A percentile compares a stretch with the other conserved stretches of the same genome.
These are phyloP conservation scores for Biscogniauxia marginata DNA, from an alignment of 2,329 filamentous ascomycete genomes.

Conservation along the genomic window DNA sequence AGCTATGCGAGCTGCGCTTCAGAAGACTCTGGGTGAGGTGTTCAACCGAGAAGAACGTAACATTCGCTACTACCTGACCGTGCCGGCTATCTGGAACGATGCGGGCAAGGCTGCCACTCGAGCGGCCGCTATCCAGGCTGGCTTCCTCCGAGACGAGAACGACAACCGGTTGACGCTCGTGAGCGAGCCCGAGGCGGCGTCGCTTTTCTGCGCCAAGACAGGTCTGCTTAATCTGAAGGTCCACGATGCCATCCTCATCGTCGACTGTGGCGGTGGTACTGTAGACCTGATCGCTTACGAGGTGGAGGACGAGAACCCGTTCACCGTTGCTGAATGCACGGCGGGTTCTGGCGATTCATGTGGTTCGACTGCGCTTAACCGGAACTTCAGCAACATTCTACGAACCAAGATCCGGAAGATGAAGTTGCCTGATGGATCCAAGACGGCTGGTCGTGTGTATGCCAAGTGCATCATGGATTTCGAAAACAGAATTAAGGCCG, in stretches of 20 bases:
- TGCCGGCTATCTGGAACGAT: constrained; percentile 99
- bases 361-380: constrained; percentile 95
- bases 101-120: constrained; percentile 95
- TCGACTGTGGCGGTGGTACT: constrained; percentile 96
- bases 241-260: constrained; percentile 97
- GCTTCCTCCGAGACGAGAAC: constrained; percentile 94
- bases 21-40: constrained; percentile 95
- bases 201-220: constrained; percentile 96
- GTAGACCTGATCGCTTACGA: constrained; percentile 99
- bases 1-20: constrained; percentile 91
- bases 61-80: constrained; percentile 95
- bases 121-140: constrained; percentile 93
- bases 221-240: constrained; percentile 94
- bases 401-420: constrained; percentile 98
- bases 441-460: constrained; percentile 96
- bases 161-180: constrained; percentile 94
- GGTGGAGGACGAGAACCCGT: constrained; percentile 95
- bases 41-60: constrained; percentile 98
- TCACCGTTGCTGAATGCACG: constrained; percentile 95
- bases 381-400: constrained; percentile 97
- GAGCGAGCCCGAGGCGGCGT: constrained; percentile 94
- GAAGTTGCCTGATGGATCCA: constrained; percentile 96
- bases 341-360: constrained; percentile 97
- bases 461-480: constrained; percentile 99
- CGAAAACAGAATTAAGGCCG: constrained; percentile 98